phyloP scores from a whole-genome alignment of 345 rosid genomes.

The Eucalyptus sp. region DNA sequence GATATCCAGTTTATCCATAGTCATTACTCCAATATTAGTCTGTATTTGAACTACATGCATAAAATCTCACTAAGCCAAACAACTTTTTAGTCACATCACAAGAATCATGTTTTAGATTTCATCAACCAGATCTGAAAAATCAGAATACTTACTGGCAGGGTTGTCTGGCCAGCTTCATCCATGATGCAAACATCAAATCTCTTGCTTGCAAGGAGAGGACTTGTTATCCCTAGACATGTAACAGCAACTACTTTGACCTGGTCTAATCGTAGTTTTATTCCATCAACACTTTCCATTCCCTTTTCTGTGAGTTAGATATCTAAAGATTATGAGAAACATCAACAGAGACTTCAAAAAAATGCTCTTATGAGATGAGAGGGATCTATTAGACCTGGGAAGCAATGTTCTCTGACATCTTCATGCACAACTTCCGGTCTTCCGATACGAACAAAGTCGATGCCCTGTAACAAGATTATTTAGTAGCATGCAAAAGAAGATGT shows the following conservation, averaged over 20 bases:
- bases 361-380: neutral
- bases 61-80: neutral
- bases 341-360: neutral
- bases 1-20: neutral
- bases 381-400: constrained; percentile 55
- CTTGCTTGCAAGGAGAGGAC: constrained; percentile 78
- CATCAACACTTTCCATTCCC: constrained; percentile 44
- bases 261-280: constrained; percentile 52
- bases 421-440: constrained; percentile 89
- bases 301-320: constrained; percentile 25
- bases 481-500: neutral
- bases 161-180: constrained; percentile 98
- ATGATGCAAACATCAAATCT: constrained; percentile 88
- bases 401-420: constrained; percentile 59
- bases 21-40: neutral
- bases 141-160: constrained; percentile 63
- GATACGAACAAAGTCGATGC: constrained; percentile 77
- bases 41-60: neutral
- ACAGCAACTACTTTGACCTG: constrained; percentile 90
- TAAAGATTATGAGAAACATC: neutral
- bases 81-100: neutral
- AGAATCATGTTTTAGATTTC: neutral
- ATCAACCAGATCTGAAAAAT: neutral
- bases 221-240: constrained; percentile 84
- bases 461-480: constrained; percentile 17